Percentiles rank a stretch among this genome's conserved stretches.
Conservation (phyloP, 306 rosid genomes). For the Potentilla sterilis region DNA sequence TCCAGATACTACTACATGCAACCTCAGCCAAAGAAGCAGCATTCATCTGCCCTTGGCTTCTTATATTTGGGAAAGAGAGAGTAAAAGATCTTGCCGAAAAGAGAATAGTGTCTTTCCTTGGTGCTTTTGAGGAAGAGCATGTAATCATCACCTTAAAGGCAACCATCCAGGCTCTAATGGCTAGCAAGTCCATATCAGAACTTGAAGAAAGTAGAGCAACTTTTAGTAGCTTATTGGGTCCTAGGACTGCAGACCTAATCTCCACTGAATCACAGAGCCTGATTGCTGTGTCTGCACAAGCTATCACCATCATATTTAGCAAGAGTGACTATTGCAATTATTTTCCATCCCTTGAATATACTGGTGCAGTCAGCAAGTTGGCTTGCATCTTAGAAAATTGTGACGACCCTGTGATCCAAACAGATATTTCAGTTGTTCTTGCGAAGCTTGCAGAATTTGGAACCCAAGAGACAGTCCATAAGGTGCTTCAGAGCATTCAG, state of each 20-base stretch:
- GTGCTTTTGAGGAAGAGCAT: conserved; percentile 23
- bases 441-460: conserved; percentile 36
- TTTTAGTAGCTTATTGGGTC: conserved; percentile 33
- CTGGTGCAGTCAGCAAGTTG: conserved; percentile 14
- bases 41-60: conserved; percentile 33
- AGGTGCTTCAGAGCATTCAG: conserved; percentile 29
- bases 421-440: conserved; percentile 25
- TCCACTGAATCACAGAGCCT: conserved; percentile 16
- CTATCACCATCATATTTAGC: conserved; percentile 29
- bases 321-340: conserved; percentile 26
- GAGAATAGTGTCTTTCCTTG: conserved; percentile 18
- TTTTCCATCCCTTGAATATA: conserved; percentile 28
- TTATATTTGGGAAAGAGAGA: conserved; percentile 30
- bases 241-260: conserved; percentile 26
- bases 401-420: conserved; percentile 30
- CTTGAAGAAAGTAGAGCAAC: conserved; percentile 34
- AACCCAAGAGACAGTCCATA: conserved; percentile 19
- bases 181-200: conserved; percentile 34
- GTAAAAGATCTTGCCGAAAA: conserved; percentile 17
- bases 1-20: conserved; percentile 14
- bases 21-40: conserved; percentile 23
- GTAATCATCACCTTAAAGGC: conserved; percentile 18
- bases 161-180: conserved; percentile 31
- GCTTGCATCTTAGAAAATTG: conserved; percentile 19
- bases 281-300: conserved; percentile 30